Percentiles rank a stretch among this genome's conserved stretches.
phyloP scores from a whole-genome alignment of 208 protist genomes.

The Trypanosoma avium region DNA sequence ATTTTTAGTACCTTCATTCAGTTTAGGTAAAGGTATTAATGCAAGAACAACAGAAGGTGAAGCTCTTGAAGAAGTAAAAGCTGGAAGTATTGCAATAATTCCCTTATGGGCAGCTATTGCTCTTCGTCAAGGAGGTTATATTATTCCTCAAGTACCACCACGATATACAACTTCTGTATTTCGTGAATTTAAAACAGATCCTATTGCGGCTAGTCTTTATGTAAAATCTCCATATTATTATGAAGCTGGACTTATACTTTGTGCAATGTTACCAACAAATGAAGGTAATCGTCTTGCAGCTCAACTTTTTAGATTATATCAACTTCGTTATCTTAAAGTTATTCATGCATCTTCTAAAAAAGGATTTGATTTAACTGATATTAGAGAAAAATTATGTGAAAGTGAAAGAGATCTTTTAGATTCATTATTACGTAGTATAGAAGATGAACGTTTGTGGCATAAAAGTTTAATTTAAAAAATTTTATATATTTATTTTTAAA shows the following conservation, averaged over 20 bases:
- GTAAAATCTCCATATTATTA: constrained; percentile 74
- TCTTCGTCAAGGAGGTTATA: constrained; percentile 49
- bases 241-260: constrained; percentile 54
- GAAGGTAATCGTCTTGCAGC: constrained; percentile 68
- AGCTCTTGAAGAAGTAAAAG: constrained; percentile 37
- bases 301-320: constrained; percentile 75
- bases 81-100: constrained; percentile 48
- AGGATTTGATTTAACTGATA: constrained; percentile 72
- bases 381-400: constrained; percentile 65
- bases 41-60: constrained; percentile 45
- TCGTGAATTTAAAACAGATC: constrained; percentile 79
- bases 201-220: constrained; percentile 58
- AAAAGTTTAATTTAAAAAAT: constrained; percentile 19
- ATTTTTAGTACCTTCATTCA: constrained; percentile 57
- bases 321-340: constrained; percentile 73
- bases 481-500: too few species aligned
- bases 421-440: constrained; percentile 36
- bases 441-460: constrained; percentile 51
- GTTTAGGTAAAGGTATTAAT: constrained; percentile 43
- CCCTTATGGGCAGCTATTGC: constrained; percentile 64
- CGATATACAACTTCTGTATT: constrained; percentile 65
- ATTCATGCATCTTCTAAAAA: constrained; percentile 64
- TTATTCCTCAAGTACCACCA: constrained; percentile 45
- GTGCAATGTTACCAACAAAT: constrained; percentile 47
- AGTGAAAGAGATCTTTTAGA: constrained; percentile 66